A percentile compares a stretch with the other conserved stretches of the same genome.
Evolutionary conservation across 129 eudicot species (phyloP).

Genomic region (Lactuca sativa): DNA sequence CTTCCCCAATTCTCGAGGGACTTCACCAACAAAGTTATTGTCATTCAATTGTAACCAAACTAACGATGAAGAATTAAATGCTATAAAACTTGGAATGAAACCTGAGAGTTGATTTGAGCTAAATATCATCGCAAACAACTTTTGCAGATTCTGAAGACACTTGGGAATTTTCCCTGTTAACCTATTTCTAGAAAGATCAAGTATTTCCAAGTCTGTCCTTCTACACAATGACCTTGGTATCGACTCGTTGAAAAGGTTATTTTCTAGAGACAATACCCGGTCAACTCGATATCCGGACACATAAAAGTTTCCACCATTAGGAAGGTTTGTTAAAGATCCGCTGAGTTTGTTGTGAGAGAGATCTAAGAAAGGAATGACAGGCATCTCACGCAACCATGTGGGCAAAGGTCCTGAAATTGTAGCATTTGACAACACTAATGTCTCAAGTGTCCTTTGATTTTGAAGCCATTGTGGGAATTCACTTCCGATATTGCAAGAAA

Average conservation of each 20-base stretch:
- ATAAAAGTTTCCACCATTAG: background rate
- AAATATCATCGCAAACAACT: background rate
- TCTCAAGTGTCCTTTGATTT: slow-evolving; percentile 1
- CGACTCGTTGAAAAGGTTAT: background rate
- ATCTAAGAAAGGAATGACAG: background rate
- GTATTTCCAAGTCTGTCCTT: background rate
- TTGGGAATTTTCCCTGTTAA: background rate
- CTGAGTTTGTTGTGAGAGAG: background rate
- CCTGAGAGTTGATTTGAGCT: background rate
- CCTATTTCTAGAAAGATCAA: background rate
- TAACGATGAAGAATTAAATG: background rate
- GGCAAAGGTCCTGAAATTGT: slow-evolving; percentile 22
- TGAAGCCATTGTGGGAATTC: slow-evolving; percentile 21
- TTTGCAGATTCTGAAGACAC: background rate
- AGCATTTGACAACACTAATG: background rate
- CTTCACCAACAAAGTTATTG: background rate
- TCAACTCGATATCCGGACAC: background rate
- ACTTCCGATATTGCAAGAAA: background rate
- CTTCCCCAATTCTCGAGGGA: background rate
- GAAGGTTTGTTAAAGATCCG: background rate
- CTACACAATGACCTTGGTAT: slow-evolving; percentile 9
- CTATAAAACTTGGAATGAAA: background rate
- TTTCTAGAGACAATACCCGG: background rate
- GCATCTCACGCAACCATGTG: background rate
- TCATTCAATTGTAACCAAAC: slow-evolving; percentile 8